Conservation (phyloP, 164 flowering plant species). For the Cinnamomum micranthum region DNA sequence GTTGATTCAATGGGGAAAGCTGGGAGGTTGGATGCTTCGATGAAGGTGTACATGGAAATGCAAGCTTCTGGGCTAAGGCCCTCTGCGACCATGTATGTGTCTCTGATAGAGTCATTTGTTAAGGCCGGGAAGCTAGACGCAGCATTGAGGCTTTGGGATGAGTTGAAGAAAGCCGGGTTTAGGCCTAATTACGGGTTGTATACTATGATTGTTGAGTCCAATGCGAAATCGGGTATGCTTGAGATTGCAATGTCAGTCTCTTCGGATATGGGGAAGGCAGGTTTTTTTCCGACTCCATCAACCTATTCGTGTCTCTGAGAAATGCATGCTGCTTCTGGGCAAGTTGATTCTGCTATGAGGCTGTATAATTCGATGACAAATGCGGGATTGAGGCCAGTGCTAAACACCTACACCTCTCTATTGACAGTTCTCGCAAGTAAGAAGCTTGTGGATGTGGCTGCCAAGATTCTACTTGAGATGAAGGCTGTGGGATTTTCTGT, state of each 20-base stretch:
- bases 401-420: conserved; percentile 78
- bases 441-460: conserved; percentile 97
- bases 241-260: conserved; percentile 82
- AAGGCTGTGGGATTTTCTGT: conserved; percentile 83
- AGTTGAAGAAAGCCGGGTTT: conserved; percentile 84
- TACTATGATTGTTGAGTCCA: conserved; percentile 83
- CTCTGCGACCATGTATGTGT: too few relatives aligned
- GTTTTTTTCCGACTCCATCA: conserved; percentile 87
- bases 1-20: conserved; percentile 98
- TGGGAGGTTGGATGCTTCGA: conserved; percentile 83
- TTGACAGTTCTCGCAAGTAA: conserved; percentile 78
- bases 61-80: conserved; percentile 71
- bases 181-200: conserved; percentile 91
- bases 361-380: conserved; percentile 90
- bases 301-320: conserved; percentile 89
- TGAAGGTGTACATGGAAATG: conserved; percentile 89
- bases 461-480: conserved; percentile 93
- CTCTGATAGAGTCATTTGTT: conserved; percentile 32
- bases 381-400: conserved; percentile 83
- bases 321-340: conserved; percentile 87
- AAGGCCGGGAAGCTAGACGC: conserved; percentile 93
- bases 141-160: conserved; percentile 85
- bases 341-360: conserved; percentile 91
- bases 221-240: conserved; percentile 97
- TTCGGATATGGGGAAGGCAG: conserved; percentile 91